Conservation (phyloP, 768 basidiomycete species). For the Sporobolomyces pararoseus region DNA sequence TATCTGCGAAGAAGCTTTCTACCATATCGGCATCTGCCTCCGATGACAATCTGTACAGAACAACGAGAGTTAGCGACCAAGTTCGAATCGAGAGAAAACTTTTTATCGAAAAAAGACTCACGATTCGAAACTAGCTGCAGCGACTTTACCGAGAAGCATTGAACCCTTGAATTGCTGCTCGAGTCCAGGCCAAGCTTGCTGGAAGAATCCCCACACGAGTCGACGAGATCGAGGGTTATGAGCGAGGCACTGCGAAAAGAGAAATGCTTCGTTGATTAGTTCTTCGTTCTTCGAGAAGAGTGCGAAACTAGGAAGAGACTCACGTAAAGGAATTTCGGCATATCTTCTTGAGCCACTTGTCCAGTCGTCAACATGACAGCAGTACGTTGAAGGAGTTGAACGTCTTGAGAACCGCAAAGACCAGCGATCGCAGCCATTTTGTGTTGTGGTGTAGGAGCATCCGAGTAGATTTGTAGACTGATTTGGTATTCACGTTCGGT, state of each 20-base stretch:
- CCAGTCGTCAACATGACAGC: conserved; percentile 24
- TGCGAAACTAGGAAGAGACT: background rate
- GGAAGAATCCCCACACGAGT: conserved; percentile 24
- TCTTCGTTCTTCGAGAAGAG: background rate
- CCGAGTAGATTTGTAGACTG: conserved; percentile 9
- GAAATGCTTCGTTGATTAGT: too few relatives aligned
- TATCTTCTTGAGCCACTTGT: conserved; percentile 13
- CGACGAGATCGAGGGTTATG: conserved; percentile 22
- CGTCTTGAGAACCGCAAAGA: conserved; percentile 3
- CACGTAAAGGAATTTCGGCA: conserved; percentile 20
- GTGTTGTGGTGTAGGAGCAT: conserved; percentile 30
- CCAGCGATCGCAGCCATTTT: conserved; percentile 27
- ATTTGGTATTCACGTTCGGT: conserved; percentile 17
- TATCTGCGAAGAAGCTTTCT: conserved; percentile 27
- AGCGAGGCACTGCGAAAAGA: conserved; percentile 22
- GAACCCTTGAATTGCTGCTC: conserved; percentile 24
- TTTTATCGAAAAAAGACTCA: background rate
- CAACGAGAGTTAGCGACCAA: background rate
- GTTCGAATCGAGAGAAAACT: background rate
- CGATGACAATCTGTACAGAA: conserved; percentile 8
- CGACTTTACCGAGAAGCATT: conserved; percentile 22
- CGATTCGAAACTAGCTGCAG: conserved; percentile 22
- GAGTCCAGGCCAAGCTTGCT: conserved; percentile 26
- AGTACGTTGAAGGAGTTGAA: conserved; percentile 13
- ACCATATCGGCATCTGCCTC: conserved; percentile 19